Evolutionary conservation across 345 rosid genomes (phyloP), one percentile per base, ranked within the genome.

Genomic region (Clarkia xantiana): DNA sequence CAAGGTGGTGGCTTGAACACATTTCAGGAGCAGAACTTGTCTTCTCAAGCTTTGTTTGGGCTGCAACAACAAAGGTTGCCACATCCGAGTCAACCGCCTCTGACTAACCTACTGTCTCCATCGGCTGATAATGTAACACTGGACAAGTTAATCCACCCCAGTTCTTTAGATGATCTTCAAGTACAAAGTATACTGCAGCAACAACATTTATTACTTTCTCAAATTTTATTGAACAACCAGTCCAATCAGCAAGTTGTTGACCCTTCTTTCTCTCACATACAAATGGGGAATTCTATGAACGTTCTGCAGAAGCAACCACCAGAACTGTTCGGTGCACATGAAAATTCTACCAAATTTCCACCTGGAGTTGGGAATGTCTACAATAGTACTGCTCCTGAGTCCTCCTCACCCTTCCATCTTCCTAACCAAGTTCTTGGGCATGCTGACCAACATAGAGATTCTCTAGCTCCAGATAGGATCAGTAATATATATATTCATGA

Each of bases 101-200:
- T 83, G 63, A 40, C 76, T 55, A 82, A 72, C 63, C 54, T 91
- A 61, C 76, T 76, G 5, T 78, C 93, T 58, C 96, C 78, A 62
- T 51, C 76, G 56, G 53, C 73, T 54, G 67, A 72, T 46, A 59
- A 76, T 67, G 53, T 79, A 56, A 50, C 64, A 9, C 78, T 78
- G 13, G 96, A 90, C 48, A 71, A 72, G 41, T 62, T 79, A 42
- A 52, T 72, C 48, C 50, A 67, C n/a, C 53, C 88, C 54, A 71
- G 79, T 58, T 68, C 84, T 48, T 39, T 91, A 50, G 90, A 80
- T 45, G 98, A 86, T 51, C 76, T 80, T 41, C 96, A 78, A 23
- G 50, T 82, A 44, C 67, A 81, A 43, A 76, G 71, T 60, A 58
- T 91, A 68, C 56, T 91, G 73, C 98, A 83, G 54, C 96, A 81